Conservation (phyloP, 306 rosid species). For the Crotalaria pallida region DNA sequence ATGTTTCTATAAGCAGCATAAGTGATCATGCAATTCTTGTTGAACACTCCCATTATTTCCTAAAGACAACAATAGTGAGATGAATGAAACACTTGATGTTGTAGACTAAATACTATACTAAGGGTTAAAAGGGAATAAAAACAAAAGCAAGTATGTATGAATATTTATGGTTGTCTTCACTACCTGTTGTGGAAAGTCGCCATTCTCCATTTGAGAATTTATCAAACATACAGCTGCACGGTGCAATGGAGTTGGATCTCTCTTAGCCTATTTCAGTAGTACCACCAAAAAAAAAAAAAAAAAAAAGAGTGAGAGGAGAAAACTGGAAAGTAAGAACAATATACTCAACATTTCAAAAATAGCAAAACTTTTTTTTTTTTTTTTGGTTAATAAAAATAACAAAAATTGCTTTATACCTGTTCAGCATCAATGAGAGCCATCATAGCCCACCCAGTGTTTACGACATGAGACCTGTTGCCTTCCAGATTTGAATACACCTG, state of each 20-base stretch:
- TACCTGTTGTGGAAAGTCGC: conserved; percentile 93
- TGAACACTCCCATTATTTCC: conserved; percentile 94
- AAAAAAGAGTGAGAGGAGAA: neutral
- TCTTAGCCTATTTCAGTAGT: conserved; percentile 47
- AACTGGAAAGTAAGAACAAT: neutral
- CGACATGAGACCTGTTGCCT: conserved; percentile 56
- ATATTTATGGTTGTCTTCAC: neutral
- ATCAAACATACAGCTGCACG: conserved; percentile 65
- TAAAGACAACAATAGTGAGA: conserved; percentile 15
- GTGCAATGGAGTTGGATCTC: conserved; percentile 72
- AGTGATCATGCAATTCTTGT: conserved; percentile 75
- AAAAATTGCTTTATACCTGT: conserved; percentile 50
- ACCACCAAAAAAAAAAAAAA: too few species aligned
- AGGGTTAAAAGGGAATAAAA: neutral
- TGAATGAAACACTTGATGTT: neutral
- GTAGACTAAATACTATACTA: neutral
- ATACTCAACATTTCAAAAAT: neutral
- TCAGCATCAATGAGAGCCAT: conserved; percentile 69
- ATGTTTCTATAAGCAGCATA: conserved; percentile 79
- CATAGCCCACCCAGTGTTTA: conserved; percentile 82
- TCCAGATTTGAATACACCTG: conserved; percentile 76
- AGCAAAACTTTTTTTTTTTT: too few species aligned
- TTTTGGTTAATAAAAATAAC: too few species aligned
- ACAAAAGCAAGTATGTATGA: neutral
- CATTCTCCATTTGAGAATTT: conserved; percentile 78